These are phyloP conservation scores for Globisporangium acanthophoron DNA, from an alignment of 352 stramenopile genomes.

Conservation along the genomic window DNA sequence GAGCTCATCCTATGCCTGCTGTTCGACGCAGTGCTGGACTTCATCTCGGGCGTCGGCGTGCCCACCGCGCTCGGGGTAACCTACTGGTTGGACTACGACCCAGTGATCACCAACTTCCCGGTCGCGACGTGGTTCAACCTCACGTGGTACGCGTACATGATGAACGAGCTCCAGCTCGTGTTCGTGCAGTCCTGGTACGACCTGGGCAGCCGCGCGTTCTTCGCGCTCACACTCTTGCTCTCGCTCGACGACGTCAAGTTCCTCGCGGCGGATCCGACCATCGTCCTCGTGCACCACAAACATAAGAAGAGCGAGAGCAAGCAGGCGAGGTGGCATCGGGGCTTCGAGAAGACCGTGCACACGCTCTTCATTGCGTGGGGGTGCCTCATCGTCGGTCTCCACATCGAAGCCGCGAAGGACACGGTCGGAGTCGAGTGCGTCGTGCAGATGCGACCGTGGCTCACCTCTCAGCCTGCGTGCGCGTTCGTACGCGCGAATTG, in stretches of 20 bases:
- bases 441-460: conserved; percentile 37
- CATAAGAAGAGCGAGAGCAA: not conserved
- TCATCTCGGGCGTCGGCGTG: conserved; percentile 33
- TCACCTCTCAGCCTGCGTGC: conserved; percentile 21
- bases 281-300: not conserved
- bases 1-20: conserved; percentile 28
- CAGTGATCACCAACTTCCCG: conserved; percentile 5
- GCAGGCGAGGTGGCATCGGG: conserved; percentile 1
- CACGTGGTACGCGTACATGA: conserved; percentile 28
- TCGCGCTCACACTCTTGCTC: conserved; percentile 11
- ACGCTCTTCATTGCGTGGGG: conserved; percentile 24
- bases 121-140: conserved; percentile 32
- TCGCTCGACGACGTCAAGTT: conserved; percentile 17
- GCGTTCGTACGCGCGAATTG: conserved; percentile 37
- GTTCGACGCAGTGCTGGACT: conserved; percentile 23
- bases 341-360: conserved; percentile 5
- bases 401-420: conserved; percentile 16
- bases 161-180: conserved; percentile 43
- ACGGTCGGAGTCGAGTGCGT: conserved; percentile 14
- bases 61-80: conserved; percentile 12
- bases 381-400: conserved; percentile 21
- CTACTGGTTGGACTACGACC: conserved; percentile 21
- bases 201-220: conserved; percentile 15
- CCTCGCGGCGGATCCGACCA: conserved; percentile 13
- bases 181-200: conserved; percentile 17